A percentile compares a stretch with the other conserved stretches of the same genome.
Evolutionary conservation across 2,329 filamentous ascomycete genomes (phyloP).

Genomic region (Amauroascus verrucosus): DNA sequence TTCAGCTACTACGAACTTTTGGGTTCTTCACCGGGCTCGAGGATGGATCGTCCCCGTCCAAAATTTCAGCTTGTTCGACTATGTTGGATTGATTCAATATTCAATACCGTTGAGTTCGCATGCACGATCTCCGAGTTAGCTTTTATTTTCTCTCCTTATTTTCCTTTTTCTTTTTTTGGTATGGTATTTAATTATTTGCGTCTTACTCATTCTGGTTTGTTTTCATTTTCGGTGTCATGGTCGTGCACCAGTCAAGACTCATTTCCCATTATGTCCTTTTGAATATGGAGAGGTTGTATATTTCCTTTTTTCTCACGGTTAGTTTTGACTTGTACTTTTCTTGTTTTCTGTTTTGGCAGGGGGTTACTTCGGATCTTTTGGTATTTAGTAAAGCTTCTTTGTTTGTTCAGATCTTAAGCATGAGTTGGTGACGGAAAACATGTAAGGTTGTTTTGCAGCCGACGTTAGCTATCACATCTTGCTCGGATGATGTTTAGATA

Average conservation of each 20-base stretch:
- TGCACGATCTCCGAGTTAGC: background rate
- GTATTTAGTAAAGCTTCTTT: background rate
- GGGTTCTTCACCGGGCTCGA: background rate
- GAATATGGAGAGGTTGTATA: background rate
- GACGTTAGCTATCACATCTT: background rate
- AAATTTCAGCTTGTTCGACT: background rate
- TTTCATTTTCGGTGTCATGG: background rate
- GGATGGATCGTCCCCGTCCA: background rate
- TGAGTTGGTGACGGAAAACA: background rate
- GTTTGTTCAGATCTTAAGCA: background rate
- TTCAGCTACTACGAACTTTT: background rate
- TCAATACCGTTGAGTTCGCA: background rate
- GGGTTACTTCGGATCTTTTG: background rate
- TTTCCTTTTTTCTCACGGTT: background rate
- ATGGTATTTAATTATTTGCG: slow-evolving; percentile 3
- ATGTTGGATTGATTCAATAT: background rate
- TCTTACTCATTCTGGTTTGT: background rate
- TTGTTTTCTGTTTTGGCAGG: background rate
- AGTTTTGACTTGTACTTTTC: slow-evolving; percentile 2
- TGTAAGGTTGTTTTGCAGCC: background rate
- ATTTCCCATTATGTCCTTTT: background rate
- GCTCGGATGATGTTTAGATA: slow-evolving; percentile 2
- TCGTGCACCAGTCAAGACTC: background rate
- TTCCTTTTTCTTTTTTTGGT: background rate
- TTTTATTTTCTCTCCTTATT: background rate